Percentiles rank a stretch among this genome's conserved stretches.
These are phyloP conservation scores for Middelhovenomyces tepae DNA, from an alignment of 805 yeast genomes.

Conservation along the genomic window DNA sequence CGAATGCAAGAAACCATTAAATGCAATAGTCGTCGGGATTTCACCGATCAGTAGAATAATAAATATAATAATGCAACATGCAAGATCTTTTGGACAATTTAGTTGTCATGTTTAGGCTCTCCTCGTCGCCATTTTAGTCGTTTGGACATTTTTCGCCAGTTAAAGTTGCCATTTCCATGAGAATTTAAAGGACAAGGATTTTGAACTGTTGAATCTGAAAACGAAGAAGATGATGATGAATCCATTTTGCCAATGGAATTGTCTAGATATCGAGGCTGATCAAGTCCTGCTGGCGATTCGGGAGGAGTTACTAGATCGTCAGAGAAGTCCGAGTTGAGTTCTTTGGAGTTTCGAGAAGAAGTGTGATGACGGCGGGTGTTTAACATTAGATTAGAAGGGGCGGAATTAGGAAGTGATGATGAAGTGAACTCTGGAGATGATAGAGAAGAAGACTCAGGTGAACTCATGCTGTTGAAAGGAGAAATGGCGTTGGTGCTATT, in stretches of 20 bases:
- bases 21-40: too few relatives aligned
- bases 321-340: too few relatives aligned
- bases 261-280: neutral
- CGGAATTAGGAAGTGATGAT: neutral
- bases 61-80: too few relatives aligned
- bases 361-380: too few relatives aligned
- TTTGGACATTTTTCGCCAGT: slow-evolving; percentile 5
- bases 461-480: neutral
- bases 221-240: neutral
- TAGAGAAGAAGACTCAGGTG: neutral
- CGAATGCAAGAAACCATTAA: too few relatives aligned
- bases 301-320: slow-evolving; percentile 3
- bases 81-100: too few relatives aligned
- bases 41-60: too few relatives aligned
- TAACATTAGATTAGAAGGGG: slow-evolving; percentile 1
- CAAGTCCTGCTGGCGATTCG: slow-evolving; percentile 2
- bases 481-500: neutral
- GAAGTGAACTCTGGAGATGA: slow-evolving; percentile 1
- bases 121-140: slow-evolving; percentile 5
- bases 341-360: too few relatives aligned
- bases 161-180: slow-evolving; percentile 1
- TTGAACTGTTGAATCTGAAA: neutral
- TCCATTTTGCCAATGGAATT: neutral
- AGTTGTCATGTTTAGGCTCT: too few relatives aligned
- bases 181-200: too few relatives aligned